Conservation (phyloP, 805 yeast species). For the Starmerella tilneyi region DNA sequence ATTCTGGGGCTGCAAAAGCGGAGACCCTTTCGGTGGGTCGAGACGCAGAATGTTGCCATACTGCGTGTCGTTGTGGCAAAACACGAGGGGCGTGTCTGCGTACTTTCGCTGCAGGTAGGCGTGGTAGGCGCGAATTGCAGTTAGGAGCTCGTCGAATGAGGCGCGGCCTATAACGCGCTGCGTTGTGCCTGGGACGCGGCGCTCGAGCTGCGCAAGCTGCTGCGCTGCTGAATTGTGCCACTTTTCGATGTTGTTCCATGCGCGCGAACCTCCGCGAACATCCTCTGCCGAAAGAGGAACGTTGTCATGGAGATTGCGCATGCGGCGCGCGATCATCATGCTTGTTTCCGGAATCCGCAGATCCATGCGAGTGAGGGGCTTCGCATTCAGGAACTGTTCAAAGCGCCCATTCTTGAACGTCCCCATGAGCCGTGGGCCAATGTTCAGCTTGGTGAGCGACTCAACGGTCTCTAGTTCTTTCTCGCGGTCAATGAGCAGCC, state of each 20-base stretch:
- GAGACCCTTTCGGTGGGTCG: slow-evolving; percentile 41
- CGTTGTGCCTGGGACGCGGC: slow-evolving; percentile 29
- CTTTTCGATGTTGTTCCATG: slow-evolving; percentile 58
- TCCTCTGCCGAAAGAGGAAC: slow-evolving; percentile 55
- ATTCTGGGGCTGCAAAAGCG: slow-evolving; percentile 38
- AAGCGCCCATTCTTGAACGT: slow-evolving; percentile 87
- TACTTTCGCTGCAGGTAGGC: slow-evolving; percentile 51
- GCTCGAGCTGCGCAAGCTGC: slow-evolving; percentile 37
- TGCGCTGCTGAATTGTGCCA: slow-evolving; percentile 51
- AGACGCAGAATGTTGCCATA: slow-evolving; percentile 81
- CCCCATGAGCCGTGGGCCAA: slow-evolving; percentile 84
- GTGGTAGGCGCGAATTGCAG: slow-evolving; percentile 43
- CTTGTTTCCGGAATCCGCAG: slow-evolving; percentile 66
- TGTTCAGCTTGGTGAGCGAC: slow-evolving; percentile 61
- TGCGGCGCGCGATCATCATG: slow-evolving; percentile 83
- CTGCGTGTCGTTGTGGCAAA: slow-evolving; percentile 95
- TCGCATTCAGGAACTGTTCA: slow-evolving; percentile 82
- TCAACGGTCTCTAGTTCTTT: slow-evolving; percentile 62
- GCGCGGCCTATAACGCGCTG: slow-evolving; percentile 14
- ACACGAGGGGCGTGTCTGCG: slow-evolving; percentile 43
- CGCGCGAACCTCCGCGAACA: slow-evolving; percentile 48
- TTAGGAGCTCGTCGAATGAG: slow-evolving; percentile 36
- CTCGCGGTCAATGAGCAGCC: slow-evolving; percentile 74
- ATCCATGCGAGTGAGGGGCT: slow-evolving; percentile 61
- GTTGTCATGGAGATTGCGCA: slow-evolving; percentile 86